Evolutionary conservation across 805 yeast species (phyloP), one percentile per base, ranked within the genome.

Genomic region (Candida cerambycidarum): DNA sequence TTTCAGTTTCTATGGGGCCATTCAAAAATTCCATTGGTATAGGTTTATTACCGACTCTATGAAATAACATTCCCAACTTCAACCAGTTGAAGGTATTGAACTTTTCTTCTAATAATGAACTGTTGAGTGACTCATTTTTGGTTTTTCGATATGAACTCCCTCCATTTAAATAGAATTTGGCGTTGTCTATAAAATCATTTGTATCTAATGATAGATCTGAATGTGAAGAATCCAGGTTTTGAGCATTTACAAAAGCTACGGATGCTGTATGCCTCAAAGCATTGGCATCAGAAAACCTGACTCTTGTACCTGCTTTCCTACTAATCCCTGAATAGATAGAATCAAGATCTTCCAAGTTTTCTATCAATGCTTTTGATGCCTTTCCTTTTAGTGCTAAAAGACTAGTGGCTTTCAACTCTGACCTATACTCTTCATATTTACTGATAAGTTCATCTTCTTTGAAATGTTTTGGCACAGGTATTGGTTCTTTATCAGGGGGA

Each of bases 1-100:
- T 75, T 48, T 83, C 83, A 2, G 82, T 67, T 13, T 76, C 79
- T 32, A 87, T 63, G 0, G 95, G 89, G 0, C 95, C 95, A 41
- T 81, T 65, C 46, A 88, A 60, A 55, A 83, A 86, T 48, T 82
- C 85, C 15, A 72, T 63, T 0, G 79, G 73, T 0, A 71, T 60
- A 0, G 85, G 72, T 38, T 73, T 69, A 3, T 56, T 56, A 43
- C 83, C 75, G 25, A 73, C 55, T 46, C 69, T 59, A 46, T 73
- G 63, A 49, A 70, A 78, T 23, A 80, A 55, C 2, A 75, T 59
- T 0, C 89, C 90, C 17, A 83, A 56, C 39, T 69, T 65, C 29
- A 76, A 58, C 88, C 90, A 84, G 55, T 83, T 74, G 48, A 71
- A 71, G 15, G 69, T 67, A 23, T 69, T 65, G 54, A 79, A 80